These are phyloP conservation scores for Scutellaria barbata DNA, from an alignment of 257 asterid species.

Conservation along the genomic window DNA sequence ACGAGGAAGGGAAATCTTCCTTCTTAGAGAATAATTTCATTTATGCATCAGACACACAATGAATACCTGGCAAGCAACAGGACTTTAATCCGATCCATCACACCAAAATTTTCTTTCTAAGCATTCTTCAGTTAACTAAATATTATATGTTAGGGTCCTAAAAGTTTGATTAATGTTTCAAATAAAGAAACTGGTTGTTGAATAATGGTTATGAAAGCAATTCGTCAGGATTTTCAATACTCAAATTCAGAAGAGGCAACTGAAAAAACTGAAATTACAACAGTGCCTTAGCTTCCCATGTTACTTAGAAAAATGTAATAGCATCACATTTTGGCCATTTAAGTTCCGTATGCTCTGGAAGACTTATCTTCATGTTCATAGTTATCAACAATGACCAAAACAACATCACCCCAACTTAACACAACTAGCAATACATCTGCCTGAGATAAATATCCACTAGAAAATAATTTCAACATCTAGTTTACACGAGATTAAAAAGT, in stretches of 20 bases:
- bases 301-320: not conserved
- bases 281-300: not conserved
- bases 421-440: slow-evolving; percentile 8
- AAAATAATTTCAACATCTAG: slow-evolving; percentile 13
- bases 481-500: not conserved
- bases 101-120: not conserved
- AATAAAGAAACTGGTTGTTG: not conserved
- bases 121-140: slow-evolving; percentile 12
- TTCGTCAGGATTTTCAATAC: slow-evolving; percentile 1
- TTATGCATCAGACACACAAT: not conserved
- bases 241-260: not conserved
- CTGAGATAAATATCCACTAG: not conserved
- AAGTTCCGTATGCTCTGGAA: not conserved
- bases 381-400: not conserved
- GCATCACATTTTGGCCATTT: slow-evolving; percentile 13
- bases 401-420: not conserved
- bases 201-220: not conserved
- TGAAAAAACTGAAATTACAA: not conserved
- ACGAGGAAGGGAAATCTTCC: not conserved
- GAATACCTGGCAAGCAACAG: not conserved
- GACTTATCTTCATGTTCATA: too few relatives aligned
- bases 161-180: slow-evolving; percentile 5
- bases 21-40: slow-evolving; percentile 1
- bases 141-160: not conserved
- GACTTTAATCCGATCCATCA: not conserved